Conservation (phyloP, 345 rosid species). For the Dipteronia sinensis region DNA sequence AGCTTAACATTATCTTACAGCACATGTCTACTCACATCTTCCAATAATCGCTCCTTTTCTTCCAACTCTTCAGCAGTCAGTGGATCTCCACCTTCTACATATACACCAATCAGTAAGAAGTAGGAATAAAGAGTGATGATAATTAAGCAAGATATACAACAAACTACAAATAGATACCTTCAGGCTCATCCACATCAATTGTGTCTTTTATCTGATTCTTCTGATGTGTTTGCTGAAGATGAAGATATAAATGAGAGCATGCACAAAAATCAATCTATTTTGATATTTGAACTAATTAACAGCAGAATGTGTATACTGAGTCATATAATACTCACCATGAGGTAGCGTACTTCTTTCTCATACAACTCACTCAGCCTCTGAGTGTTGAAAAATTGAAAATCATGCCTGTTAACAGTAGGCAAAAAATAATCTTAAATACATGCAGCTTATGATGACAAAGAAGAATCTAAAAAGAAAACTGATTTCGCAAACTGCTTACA, state of each 20-base stretch:
- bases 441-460: conserved; percentile 11
- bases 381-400: conserved; percentile 94
- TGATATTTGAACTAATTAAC: conserved; percentile 13
- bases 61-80: conserved; percentile 96
- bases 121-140: neutral
- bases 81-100: conserved; percentile 80
- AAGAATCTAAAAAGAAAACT: neutral
- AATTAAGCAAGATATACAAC: neutral
- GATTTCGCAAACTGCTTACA: conserved; percentile 50
- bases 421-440: conserved; percentile 14
- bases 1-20: conserved; percentile 16
- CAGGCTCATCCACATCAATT: conserved; percentile 96
- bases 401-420: conserved; percentile 62
- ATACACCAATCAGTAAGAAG: conserved; percentile 29
- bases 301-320: conserved; percentile 6
- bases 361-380: conserved; percentile 93
- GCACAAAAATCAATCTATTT: neutral
- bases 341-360: conserved; percentile 98
- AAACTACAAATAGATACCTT: conserved; percentile 48
- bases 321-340: conserved; percentile 64
- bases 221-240: conserved; percentile 91
- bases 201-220: conserved; percentile 94
- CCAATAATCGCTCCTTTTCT: conserved; percentile 85
- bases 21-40: conserved; percentile 60
- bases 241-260: neutral